Evolutionary conservation across 208 protist genomes (phyloP).

Genomic region (Acanthamoeba triangularis): DNA sequence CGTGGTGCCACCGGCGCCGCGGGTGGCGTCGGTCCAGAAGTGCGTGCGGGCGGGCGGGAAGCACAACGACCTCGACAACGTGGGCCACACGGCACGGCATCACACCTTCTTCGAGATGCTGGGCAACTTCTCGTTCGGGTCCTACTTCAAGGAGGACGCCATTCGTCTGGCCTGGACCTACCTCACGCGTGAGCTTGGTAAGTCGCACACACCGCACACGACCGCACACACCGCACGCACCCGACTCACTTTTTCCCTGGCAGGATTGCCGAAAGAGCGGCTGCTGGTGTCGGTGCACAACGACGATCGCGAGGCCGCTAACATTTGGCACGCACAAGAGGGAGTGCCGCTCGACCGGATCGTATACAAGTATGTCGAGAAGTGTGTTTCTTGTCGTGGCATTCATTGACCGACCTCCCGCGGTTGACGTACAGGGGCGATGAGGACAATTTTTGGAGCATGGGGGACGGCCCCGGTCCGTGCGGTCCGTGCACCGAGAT

Average conservation of each 20-base stretch:
- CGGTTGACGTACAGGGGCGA: not conserved
- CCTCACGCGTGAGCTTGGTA: slow-evolving; percentile 80
- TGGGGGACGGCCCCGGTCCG: slow-evolving; percentile 81
- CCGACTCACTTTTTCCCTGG: not conserved
- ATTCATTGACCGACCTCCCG: not conserved
- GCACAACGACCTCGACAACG: slow-evolving; percentile 90
- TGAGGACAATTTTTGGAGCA: slow-evolving; percentile 87
- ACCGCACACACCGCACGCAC: not conserved
- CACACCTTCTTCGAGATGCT: slow-evolving; percentile 91
- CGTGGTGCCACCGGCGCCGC: not conserved
- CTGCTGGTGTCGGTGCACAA: slow-evolving; percentile 77
- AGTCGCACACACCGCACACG: not conserved
- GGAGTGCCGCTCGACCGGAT: slow-evolving; percentile 60
- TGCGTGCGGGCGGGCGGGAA: slow-evolving; percentile 86
- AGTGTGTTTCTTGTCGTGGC: not conserved
- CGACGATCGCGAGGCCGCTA: slow-evolving; percentile 24
- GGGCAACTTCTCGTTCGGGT: slow-evolving; percentile 88
- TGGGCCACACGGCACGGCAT: slow-evolving; percentile 87
- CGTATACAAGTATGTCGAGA: not conserved
- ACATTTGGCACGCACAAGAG: slow-evolving; percentile 49
- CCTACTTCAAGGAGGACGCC: slow-evolving; percentile 86
- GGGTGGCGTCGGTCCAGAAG: slow-evolving; percentile 66
- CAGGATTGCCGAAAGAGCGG: slow-evolving; percentile 61
- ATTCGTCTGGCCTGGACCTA: slow-evolving; percentile 87
- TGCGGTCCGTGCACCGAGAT: slow-evolving; percentile 90